A percentile compares a stretch with the other conserved stretches of the same genome.
phyloP scores from a whole-genome alignment of 495 filamentous ascomycete species.

The Haplographium delicatum region DNA sequence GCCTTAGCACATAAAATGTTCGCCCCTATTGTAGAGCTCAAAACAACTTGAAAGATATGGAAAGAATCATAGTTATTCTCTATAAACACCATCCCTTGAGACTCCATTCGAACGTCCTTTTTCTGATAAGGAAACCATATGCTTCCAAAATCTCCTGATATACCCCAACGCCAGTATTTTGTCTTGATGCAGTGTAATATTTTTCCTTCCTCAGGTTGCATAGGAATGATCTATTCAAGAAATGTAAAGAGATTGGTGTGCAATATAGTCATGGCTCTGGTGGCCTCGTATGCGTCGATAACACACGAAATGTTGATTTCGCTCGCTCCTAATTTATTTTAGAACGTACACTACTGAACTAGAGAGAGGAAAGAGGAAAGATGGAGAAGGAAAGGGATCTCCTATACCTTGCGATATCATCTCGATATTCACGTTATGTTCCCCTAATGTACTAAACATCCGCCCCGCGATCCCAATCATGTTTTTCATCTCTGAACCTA shows the following conservation, averaged over 20 bases:
- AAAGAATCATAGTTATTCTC: too few relatives aligned
- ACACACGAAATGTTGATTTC: constrained; percentile 99
- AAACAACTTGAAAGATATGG: too few relatives aligned
- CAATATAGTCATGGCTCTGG: constrained; percentile 87
- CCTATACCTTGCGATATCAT: constrained; percentile 92
- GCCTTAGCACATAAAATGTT: too few relatives aligned
- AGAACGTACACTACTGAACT: neutral
- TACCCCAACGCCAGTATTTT: too few relatives aligned
- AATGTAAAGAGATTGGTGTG: constrained; percentile 86
- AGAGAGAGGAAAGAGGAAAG: constrained; percentile 4
- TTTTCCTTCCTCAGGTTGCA: too few relatives aligned
- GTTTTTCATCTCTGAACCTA: constrained; percentile 92
- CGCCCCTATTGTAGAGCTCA: too few relatives aligned
- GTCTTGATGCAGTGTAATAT: too few relatives aligned
- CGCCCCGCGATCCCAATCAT: constrained; percentile 85
- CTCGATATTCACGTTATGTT: constrained; percentile 86
- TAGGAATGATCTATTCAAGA: constrained; percentile 35
- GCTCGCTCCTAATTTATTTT: constrained; percentile 64
- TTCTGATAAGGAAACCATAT: too few relatives aligned
- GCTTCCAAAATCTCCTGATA: too few relatives aligned
- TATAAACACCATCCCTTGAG: too few relatives aligned
- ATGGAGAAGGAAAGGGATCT: neutral
- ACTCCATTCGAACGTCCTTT: too few relatives aligned
- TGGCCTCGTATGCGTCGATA: constrained; percentile 83
- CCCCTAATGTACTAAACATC: constrained; percentile 86